Percentiles rank a stretch among this genome's conserved stretches.
Conservation (phyloP, 768 basidiomycete genomes). For the Termitomyces eurrhizus region DNA sequence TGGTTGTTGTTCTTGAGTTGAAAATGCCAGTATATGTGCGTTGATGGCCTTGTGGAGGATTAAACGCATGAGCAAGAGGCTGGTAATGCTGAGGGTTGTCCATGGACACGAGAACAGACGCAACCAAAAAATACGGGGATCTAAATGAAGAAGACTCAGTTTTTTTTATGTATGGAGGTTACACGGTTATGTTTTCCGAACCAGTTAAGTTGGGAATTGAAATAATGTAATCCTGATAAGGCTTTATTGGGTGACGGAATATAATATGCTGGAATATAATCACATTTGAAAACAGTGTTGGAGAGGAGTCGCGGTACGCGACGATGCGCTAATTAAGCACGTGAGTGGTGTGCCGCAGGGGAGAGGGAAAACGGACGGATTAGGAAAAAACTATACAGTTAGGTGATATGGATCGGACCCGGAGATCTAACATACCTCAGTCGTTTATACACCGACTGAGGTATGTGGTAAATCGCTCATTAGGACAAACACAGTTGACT, state of each 20-base stretch:
- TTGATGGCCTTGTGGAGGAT: constrained; percentile 44
- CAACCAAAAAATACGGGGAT: not conserved
- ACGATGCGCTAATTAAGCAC: too few species aligned
- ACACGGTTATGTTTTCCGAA: constrained; percentile 13
- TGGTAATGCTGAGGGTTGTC: constrained; percentile 80
- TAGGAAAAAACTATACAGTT: too few species aligned
- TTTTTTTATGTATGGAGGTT: not conserved
- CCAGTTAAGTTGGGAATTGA: constrained; percentile 5
- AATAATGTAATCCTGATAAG: constrained; percentile 14
- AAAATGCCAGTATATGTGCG: constrained; percentile 24
- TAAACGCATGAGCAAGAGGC: constrained; percentile 73
- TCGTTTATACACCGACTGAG: too few species aligned
- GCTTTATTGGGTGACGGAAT: constrained; percentile 16
- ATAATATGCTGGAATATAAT: constrained; percentile 10
- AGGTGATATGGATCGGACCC: too few species aligned
- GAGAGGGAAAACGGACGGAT: too few species aligned
- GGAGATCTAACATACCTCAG: too few species aligned
- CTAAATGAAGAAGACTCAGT: constrained; percentile 7
- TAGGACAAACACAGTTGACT: too few species aligned
- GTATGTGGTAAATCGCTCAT: too few species aligned
- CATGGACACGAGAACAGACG: constrained; percentile 25
- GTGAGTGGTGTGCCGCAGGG: too few species aligned
- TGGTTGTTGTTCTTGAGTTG: constrained; percentile 15
- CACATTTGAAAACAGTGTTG: too few species aligned
- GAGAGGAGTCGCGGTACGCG: too few species aligned